Conservation (phyloP, 345 rosid species). For the Eucalyptus fibrosa region DNA sequence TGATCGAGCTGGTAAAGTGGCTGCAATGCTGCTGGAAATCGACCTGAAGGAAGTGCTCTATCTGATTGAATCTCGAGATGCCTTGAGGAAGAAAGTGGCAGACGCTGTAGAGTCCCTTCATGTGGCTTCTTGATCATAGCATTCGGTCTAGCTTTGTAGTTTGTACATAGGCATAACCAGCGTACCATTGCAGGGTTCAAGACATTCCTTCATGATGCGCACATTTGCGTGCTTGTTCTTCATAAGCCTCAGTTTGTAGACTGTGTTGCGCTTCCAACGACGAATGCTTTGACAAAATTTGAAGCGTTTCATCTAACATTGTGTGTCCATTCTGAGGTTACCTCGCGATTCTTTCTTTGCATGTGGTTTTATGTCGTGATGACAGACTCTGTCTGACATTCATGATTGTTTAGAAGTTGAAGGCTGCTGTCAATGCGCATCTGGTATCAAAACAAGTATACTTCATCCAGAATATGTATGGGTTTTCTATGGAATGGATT, state of each 20-base stretch:
- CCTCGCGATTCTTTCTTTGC: background rate
- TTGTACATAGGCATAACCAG: background rate
- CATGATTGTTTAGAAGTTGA: background rate
- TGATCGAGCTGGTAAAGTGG: slow-evolving; percentile 44
- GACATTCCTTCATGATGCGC: background rate
- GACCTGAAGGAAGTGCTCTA: slow-evolving; percentile 59
- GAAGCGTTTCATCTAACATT: background rate
- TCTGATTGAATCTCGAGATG: slow-evolving; percentile 65
- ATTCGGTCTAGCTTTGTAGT: background rate
- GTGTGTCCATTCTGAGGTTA: background rate
- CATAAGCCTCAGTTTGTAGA: background rate
- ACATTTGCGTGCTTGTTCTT: background rate
- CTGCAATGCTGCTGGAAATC: slow-evolving; percentile 80
- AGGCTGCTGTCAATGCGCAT: background rate
- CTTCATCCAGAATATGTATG: background rate
- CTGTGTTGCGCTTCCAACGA: background rate
- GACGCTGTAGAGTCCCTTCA: slow-evolving; percentile 62
- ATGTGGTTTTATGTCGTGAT: background rate
- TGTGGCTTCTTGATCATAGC: background rate
- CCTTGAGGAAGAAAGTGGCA: slow-evolving; percentile 48
- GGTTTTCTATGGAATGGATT: background rate
- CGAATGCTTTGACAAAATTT: background rate
- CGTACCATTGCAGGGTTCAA: background rate
- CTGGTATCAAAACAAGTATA: background rate
- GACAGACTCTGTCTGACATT: background rate